These are phyloP conservation scores for Exophiala calicioides DNA, from an alignment of 2,329 filamentous ascomycete genomes.

Conservation along the genomic window DNA sequence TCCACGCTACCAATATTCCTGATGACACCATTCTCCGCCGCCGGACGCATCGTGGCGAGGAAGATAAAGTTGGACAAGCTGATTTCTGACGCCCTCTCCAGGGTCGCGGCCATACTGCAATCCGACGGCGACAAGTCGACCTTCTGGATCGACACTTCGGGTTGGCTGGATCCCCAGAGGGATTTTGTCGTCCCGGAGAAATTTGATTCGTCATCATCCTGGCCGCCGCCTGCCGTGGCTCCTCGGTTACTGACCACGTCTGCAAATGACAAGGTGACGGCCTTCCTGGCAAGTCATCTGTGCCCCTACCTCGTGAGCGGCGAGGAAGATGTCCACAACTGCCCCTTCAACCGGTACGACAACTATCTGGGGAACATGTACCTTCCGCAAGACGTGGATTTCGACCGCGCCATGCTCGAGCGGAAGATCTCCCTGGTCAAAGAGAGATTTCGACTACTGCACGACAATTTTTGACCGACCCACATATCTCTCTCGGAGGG, in stretches of 20 bases:
- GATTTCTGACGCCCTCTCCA: conserved; percentile 15
- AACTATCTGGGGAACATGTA: conserved; percentile 33
- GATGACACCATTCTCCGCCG: conserved; percentile 39
- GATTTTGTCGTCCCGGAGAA: no score
- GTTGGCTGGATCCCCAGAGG: conserved; percentile 37
- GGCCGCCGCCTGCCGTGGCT: no score
- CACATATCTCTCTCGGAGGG: no score
- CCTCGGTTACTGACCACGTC: no score
- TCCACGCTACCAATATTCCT: conserved; percentile 40
- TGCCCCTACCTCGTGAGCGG: conserved; percentile 37
- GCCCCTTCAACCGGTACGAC: conserved; percentile 38
- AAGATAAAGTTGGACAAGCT: conserved; percentile 18
- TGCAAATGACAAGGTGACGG: conserved; percentile 40
- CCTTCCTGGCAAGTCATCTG: conserved; percentile 40
- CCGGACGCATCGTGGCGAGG: conserved; percentile 37
- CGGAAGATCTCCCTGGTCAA: conserved; percentile 31
- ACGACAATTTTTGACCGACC: no score
- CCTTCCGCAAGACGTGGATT: conserved; percentile 28
- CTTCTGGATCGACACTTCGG: conserved; percentile 44
- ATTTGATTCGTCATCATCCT: no score
- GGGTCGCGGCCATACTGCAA: conserved; percentile 37
- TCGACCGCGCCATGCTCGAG: conserved; percentile 32
- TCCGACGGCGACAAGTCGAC: conserved; percentile 39
- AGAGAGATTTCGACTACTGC: no score
- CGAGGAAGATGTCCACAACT: no score